These are phyloP conservation scores for Metschnikowia peoriensis DNA, from an alignment of 805 yeast species.

Conservation along the genomic window DNA sequence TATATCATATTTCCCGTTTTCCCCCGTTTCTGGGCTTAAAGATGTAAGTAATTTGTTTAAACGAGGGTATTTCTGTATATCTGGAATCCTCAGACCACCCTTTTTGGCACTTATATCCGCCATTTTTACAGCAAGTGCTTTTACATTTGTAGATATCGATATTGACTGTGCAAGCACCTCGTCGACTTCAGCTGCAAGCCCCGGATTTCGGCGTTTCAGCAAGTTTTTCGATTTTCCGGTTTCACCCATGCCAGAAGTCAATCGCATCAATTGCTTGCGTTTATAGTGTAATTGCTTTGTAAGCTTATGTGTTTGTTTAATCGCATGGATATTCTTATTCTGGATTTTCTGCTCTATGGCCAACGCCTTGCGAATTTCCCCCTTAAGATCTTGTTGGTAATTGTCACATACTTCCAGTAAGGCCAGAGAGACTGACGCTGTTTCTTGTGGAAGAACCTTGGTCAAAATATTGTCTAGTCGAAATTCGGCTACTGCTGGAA, in stretches of 20 bases:
- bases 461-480: slow-evolving; percentile 30
- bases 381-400: slow-evolving; percentile 37
- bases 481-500: slow-evolving; percentile 28
- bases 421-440: slow-evolving; percentile 29
- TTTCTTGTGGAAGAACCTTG: slow-evolving; percentile 24
- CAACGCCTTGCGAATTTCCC: slow-evolving; percentile 32
- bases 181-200: slow-evolving; percentile 3
- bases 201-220: background rate
- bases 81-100: slow-evolving; percentile 9
- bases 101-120: slow-evolving; percentile 3
- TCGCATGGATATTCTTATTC: slow-evolving; percentile 36
- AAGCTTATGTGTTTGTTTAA: slow-evolving; percentile 26
- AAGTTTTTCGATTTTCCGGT: background rate
- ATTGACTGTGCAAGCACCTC: background rate
- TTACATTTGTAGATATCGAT: slow-evolving; percentile 3
- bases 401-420: slow-evolving; percentile 27
- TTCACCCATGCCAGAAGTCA: background rate
- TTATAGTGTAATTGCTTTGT: slow-evolving; percentile 13
- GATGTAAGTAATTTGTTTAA: background rate
- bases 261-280: background rate
- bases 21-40: background rate
- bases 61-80: slow-evolving; percentile 9
- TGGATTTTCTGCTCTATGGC: slow-evolving; percentile 41
- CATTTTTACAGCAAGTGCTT: slow-evolving; percentile 7
- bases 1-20: no score